phyloP scores from a whole-genome alignment of 768 basidiomycete genomes.

The Lanmaoa rubissima region DNA sequence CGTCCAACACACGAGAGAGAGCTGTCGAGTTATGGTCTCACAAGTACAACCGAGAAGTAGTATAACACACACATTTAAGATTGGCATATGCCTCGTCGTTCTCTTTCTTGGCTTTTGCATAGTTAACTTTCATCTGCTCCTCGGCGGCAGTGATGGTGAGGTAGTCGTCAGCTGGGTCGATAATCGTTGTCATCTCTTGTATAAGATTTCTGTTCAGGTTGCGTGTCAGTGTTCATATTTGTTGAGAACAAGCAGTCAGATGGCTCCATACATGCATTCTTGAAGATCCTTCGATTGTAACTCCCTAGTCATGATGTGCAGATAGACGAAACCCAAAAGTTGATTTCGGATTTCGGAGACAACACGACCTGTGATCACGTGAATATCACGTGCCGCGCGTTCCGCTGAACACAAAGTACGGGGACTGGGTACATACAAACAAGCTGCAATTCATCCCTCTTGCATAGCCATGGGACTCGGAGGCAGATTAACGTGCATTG shows the following conservation, averaged over 20 bases:
- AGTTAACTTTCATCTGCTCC: conserved; percentile 60
- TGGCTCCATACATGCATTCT: conserved; percentile 32
- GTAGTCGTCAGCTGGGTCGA: conserved; percentile 79
- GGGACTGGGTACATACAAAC: no score
- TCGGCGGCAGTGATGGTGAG: conserved; percentile 72
- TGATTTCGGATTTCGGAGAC: neutral
- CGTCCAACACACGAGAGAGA: conserved; percentile 60
- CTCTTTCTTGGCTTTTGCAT: conserved; percentile 60
- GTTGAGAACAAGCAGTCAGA: neutral
- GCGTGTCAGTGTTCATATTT: conserved; percentile 1
- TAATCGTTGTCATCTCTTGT: conserved; percentile 65
- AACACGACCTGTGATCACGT: neutral
- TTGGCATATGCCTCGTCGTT: conserved; percentile 64
- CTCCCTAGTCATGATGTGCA: conserved; percentile 26
- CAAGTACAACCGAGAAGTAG: neutral
- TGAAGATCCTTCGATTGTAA: conserved; percentile 34
- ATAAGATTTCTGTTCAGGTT: conserved; percentile 54
- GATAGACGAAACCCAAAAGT: neutral
- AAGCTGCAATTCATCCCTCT: no score
- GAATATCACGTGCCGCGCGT: conserved; percentile 21
- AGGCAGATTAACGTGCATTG: neutral
- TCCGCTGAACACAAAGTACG: neutral
- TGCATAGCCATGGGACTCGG: no score
- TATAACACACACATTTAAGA: conserved; percentile 51
- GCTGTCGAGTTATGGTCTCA: conserved; percentile 39